phyloP scores from a whole-genome alignment of 768 basidiomycete species.

The Termitomyces sp. region DNA sequence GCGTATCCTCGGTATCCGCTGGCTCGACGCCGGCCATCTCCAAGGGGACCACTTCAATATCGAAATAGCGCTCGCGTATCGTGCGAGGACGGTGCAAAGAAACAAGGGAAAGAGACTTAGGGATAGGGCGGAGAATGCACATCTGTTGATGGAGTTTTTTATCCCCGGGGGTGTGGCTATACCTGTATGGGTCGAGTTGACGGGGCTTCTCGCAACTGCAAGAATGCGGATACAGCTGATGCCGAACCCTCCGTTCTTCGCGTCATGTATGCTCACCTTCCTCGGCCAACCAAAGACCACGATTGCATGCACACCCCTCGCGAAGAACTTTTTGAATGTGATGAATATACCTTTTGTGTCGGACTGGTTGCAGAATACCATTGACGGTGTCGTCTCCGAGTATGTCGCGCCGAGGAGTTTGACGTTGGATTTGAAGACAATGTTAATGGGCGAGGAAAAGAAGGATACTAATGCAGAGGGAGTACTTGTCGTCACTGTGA shows the following conservation, averaged over 20 bases:
- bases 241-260: slow-evolving; percentile 61
- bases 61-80: slow-evolving; percentile 70
- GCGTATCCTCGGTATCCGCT: slow-evolving; percentile 66
- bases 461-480: slow-evolving; percentile 67
- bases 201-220: slow-evolving; percentile 58
- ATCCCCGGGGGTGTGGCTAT: slow-evolving; percentile 41
- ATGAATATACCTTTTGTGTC: slow-evolving; percentile 74
- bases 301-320: slow-evolving; percentile 62
- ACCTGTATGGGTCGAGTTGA: slow-evolving; percentile 71
- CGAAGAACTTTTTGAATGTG: slow-evolving; percentile 64
- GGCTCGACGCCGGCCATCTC: slow-evolving; percentile 30
- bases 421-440: slow-evolving; percentile 63
- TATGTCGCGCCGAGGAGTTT: slow-evolving; percentile 72
- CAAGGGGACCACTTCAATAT: slow-evolving; percentile 56
- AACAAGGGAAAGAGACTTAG: slow-evolving; percentile 30
- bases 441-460: slow-evolving; percentile 56
- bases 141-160: slow-evolving; percentile 70
- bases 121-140: slow-evolving; percentile 52
- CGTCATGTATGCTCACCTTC: slow-evolving; percentile 50
- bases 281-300: slow-evolving; percentile 69
- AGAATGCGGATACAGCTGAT: slow-evolving; percentile 72
- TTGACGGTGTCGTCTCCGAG: slow-evolving; percentile 57
- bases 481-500: slow-evolving; percentile 61
- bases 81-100: slow-evolving; percentile 43
- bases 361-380: slow-evolving; percentile 62